phyloP scores from a whole-genome alignment of 164 flowering plant genomes.

The Dillenia turbinata region DNA sequence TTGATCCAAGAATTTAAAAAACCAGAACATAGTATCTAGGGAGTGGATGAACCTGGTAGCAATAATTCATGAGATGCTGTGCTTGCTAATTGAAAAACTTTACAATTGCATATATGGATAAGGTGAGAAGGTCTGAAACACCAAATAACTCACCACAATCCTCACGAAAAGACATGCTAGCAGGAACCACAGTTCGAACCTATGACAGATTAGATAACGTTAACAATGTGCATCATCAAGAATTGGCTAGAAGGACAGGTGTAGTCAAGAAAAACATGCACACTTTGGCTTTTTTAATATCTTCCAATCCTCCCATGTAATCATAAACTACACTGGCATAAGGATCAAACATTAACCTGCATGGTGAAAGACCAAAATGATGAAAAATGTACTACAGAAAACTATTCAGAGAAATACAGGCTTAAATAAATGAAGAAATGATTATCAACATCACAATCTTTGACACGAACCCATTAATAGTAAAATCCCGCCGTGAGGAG shows the following conservation, averaged over 20 bases:
- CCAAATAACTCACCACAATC: slow-evolving; percentile 69
- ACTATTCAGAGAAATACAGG: too few relatives aligned
- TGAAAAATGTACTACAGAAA: too few relatives aligned
- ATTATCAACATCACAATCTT: too few relatives aligned
- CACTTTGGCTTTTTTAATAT: slow-evolving; percentile 87
- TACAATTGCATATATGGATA: too few relatives aligned
- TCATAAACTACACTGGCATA: slow-evolving; percentile 75
- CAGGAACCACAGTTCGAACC: slow-evolving; percentile 85
- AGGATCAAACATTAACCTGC: slow-evolving; percentile 93
- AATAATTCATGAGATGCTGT: too few relatives aligned
- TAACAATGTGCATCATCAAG: slow-evolving; percentile 3
- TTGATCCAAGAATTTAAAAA: too few relatives aligned
- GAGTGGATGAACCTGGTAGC: too few relatives aligned
- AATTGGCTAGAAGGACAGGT: slow-evolving; percentile 8
- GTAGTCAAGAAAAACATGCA: slow-evolving; percentile 42
- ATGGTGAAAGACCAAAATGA: background rate
- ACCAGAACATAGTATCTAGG: too few relatives aligned
- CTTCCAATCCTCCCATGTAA: slow-evolving; percentile 83
- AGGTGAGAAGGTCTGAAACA: too few relatives aligned
- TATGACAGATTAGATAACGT: slow-evolving; percentile 23
- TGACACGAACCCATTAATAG: slow-evolving; percentile 74
- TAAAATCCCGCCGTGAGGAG: slow-evolving; percentile 81
- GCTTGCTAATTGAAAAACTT: too few relatives aligned
- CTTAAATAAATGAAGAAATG: too few relatives aligned
- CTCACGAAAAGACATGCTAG: slow-evolving; percentile 66